Base-by-base conservation (phyloP, 768 basidiomycete genomes). In the Pulveroboletus sp. region DNA sequence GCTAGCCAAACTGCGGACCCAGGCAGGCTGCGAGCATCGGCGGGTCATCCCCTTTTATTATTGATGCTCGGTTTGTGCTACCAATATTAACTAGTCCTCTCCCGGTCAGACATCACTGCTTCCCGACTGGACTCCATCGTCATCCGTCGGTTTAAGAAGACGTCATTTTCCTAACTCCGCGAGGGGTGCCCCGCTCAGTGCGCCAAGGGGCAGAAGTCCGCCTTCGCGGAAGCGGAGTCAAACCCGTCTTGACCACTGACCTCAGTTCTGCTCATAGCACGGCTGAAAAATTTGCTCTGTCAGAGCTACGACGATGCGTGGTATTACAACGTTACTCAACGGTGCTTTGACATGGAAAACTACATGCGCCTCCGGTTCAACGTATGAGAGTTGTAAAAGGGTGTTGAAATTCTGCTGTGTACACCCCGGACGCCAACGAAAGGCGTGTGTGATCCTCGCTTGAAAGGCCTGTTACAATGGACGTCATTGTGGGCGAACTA, bases 191-290 rank as follows among this genome's bases (percentile, higher is more conserved):
- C 53, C 60, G 52, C 57, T 56, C 47, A 48, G 50, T 50, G 50
- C 24, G 34, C 9, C 19, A 44, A 48, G 14, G 14, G 17, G 31
- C 54, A 40, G 33, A 62, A 65, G 59, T 60, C 51, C 65, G 57
- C 57, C 47, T 46, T 63, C 65, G 63, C 67, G 67, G 63, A 65
- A 56, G 56, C 62, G 53, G 48, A 64, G 53, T 60, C 58, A 34
- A 51, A 58, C 58, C 14, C 20, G 37, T 48, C 43, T 36, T 20
- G 25, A 17, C 39, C 8, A n/a, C 4, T 12, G 24, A 24, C n/a
- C 9, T 40, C 39, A 20, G 39, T 17, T 38, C 33, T 31, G 13
- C 31, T 24, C 29, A 20, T 9, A 9, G 7, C 17, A 24, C 25
- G 33, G 12, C 34, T 38, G 21, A 19, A 21, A 8, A 8, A 20